Evolutionary conservation across 2,329 filamentous ascomycete species (phyloP), one percentile per base, ranked within the genome.

Genomic region (Scorias spongiosa): DNA sequence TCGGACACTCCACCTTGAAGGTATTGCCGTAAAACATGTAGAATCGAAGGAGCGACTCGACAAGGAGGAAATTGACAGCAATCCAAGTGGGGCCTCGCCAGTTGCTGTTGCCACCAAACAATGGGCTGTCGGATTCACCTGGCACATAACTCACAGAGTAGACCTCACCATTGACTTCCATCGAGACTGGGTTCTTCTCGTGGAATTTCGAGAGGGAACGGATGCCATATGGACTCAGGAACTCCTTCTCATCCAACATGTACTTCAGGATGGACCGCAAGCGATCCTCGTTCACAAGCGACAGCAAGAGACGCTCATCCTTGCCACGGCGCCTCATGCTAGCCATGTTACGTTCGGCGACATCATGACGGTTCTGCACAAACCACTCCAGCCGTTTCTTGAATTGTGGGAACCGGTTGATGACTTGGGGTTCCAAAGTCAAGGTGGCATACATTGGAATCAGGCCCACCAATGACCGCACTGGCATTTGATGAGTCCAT

Each of bases 61-160:
- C 82, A 11, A 96, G 74, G 43, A 96, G 67, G 66, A 94, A 95
- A 65, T 96, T 96, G 66, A 94, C 87, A 49, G 86, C 91, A 41
- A 95, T 73, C 89, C 89, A 96, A 54, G 94, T 89, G 0, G 91
- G 89, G 1, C 69, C 89, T 66, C 89, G 78, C 89, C 89, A 96
- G 65, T 96, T 96, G 63, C 87, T 94, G 73, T 96, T 96, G 52
- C 89, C 89, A 43, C 89, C 89, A 57, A 96, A 96, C 5, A 96
- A 74, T 2, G 86, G 85, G 56, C 84, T 94, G 66, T 96, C 88
- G 0, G 89, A 95, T 60, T 96, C 89, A n/a, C 89, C 91, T 1
- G 91, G 80, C 14, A 96, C 78, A 57, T 96, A 96, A 54, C 79
- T 76, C 36, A 96, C 89, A 45, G 79, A 76, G 67, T 94, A 96